Conservation (phyloP, 176 grass and related monocot genomes). For the Juncus inflexus region DNA sequence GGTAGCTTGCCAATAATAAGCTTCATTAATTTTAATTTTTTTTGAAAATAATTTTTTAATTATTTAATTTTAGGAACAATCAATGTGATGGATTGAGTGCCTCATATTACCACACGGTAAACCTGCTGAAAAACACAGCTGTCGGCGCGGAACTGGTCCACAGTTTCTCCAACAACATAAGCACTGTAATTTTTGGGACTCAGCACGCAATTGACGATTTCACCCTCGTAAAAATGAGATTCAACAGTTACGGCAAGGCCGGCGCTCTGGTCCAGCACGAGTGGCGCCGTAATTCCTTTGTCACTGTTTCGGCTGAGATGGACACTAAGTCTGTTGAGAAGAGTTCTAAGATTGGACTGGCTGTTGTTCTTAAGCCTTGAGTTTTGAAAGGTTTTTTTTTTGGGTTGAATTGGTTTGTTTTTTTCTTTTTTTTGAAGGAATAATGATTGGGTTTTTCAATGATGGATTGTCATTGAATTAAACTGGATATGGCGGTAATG, state of each 20-base stretch:
- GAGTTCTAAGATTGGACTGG: constrained; percentile 53
- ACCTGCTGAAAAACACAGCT: constrained; percentile 36
- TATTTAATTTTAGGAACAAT: constrained; percentile 50
- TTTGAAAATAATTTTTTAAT: constrained; percentile 28
- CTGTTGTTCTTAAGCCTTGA: constrained; percentile 62
- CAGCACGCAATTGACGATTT: constrained; percentile 46
- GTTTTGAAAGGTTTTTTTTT: constrained; percentile 9
- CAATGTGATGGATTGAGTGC: constrained; percentile 60
- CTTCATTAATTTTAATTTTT: neutral
- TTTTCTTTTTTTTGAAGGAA: neutral
- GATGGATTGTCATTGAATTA: neutral
- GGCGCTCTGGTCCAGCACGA: constrained; percentile 67
- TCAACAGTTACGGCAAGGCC: constrained; percentile 86
- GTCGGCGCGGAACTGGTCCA: constrained; percentile 68
- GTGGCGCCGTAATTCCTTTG: constrained; percentile 49
- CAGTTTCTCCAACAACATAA: constrained; percentile 64
- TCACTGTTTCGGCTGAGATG: constrained; percentile 61
- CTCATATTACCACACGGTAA: constrained; percentile 73
- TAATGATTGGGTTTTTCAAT: constrained; percentile 8
- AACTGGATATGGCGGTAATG: constrained; percentile 5
- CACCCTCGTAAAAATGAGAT: constrained; percentile 62
- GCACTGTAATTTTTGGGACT: constrained; percentile 55
- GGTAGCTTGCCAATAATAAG: neutral
- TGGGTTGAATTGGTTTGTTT: neutral
- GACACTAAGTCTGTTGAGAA: constrained; percentile 61